Evolutionary conservation across 768 basidiomycete species (phyloP), one percentile per base, ranked within the genome.

Genomic region (Amanita molliuscula): DNA sequence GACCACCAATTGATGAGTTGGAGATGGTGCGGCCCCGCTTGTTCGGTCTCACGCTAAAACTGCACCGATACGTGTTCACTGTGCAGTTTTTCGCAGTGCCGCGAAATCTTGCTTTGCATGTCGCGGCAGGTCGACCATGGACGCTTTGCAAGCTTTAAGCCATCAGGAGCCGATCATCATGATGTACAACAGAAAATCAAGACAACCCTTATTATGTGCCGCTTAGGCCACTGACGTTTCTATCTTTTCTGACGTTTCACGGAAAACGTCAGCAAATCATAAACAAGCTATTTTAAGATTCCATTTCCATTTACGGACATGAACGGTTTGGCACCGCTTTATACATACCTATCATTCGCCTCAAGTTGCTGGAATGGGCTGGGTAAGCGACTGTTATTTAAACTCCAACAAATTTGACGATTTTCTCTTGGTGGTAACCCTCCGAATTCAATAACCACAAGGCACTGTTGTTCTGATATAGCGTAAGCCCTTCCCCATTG

Each of bases 351-450:
- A 8, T 25, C 42, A 9, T 28, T 7, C 15, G 25, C 42, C 26
- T 28, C 28, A n/a, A 25, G n/a, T 16, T 44, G n/a, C 15, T n/a
- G 29, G 28, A 44, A 44, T 44, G 42, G n/a, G 13, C n/a, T 44
- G n/a, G 42, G 42, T 44, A 44, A 44, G 42, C 42, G 42, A 16
- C 28, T 6, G 6, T 25, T 44, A 44, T 44, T 44, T 44, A 44
- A 44, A 26, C n/a, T n/a, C 28, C 46, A 13, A 35, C 26, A 6
- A 10, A n/a, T n/a, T 36, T 47, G 16, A 44, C 42, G 16, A 44
- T 10, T 10, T 35, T 23, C 46, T 23, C 31, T 31, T 23, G 37
- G 35, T 26, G 15, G 25, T 44, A 44, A 44, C 7, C 16, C 3
- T 28, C 15, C 6, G 15, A 44, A 28, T 44, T 29, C 42, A 44